Evolutionary conservation across 768 basidiomycete genomes (phyloP).

Genomic region (Boletus rubroflammeus): DNA sequence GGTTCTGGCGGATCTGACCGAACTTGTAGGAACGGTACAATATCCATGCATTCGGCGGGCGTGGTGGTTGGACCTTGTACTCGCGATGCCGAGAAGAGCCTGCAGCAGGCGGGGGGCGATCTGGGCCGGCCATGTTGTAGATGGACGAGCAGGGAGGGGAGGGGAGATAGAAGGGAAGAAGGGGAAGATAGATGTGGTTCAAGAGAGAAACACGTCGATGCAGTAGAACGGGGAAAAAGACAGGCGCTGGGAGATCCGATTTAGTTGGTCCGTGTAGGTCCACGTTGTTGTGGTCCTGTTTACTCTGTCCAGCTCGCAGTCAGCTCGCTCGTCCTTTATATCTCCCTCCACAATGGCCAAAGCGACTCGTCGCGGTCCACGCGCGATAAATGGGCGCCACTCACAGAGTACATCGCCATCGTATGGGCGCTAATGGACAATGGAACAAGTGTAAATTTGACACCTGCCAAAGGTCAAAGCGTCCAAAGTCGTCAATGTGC

Average conservation of each 20-base stretch:
- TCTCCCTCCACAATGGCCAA: slow-evolving; percentile 10
- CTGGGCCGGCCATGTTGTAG: slow-evolving; percentile 23
- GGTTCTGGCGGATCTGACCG: slow-evolving; percentile 20
- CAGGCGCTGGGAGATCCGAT: slow-evolving; percentile 20
- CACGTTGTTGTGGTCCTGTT: slow-evolving; percentile 33
- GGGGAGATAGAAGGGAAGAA: slow-evolving; percentile 6
- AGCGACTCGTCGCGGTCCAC: slow-evolving; percentile 1
- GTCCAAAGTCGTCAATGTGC: neutral
- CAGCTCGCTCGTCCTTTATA: slow-evolving; percentile 9
- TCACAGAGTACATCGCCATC: slow-evolving; percentile 18
- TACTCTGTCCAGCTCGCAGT: slow-evolving; percentile 12
- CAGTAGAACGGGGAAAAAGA: slow-evolving; percentile 23
- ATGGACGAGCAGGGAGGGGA: slow-evolving; percentile 6
- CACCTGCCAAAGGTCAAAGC: slow-evolving; percentile 20
- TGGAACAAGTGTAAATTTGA: neutral
- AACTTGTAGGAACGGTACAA: slow-evolving; percentile 67
- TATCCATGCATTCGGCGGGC: slow-evolving; percentile 84
- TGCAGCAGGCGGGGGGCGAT: slow-evolving; percentile 1
- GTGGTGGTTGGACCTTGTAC: slow-evolving; percentile 41
- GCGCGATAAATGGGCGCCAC: neutral
- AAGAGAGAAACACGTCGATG: slow-evolving; percentile 28
- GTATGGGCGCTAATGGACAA: neutral
- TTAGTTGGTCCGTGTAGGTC: slow-evolving; percentile 37
- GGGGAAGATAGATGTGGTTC: slow-evolving; percentile 18
- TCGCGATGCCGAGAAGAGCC: slow-evolving; percentile 7